phyloP scores from a whole-genome alignment of 805 yeast species.

The Isabelozyma heimii region DNA sequence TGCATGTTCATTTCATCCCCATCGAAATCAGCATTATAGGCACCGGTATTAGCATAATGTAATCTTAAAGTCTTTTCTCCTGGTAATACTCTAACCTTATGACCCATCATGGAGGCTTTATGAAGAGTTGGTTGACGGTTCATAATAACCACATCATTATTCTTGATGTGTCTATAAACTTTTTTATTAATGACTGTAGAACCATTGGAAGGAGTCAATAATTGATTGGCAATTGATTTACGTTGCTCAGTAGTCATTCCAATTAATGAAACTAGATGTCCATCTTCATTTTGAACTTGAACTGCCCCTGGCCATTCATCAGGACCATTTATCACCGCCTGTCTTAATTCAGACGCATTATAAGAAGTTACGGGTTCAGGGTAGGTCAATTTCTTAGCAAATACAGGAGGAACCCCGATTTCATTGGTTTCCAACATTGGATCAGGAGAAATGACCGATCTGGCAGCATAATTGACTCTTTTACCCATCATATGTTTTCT shows the following conservation, averaged over 20 bases:
- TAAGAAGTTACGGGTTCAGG: conserved; percentile 97
- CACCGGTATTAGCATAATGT: conserved; percentile 99
- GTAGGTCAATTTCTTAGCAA: conserved; percentile 90
- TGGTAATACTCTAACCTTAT: conserved; percentile 92
- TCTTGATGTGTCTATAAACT: conserved; percentile 90
- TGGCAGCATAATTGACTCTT: conserved; percentile 98
- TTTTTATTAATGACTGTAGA: conserved; percentile 78
- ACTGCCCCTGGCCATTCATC: conserved; percentile 98
- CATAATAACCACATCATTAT: conserved; percentile 95
- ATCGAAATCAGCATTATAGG: conserved; percentile 97
- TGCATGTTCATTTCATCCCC: conserved; percentile 99
- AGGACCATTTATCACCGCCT: conserved; percentile 97
- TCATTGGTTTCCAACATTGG: conserved; percentile 97
- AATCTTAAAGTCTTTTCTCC: conserved; percentile 95
- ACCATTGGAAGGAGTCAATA: conserved; percentile 77
- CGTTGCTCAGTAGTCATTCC: conserved; percentile 94
- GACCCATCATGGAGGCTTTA: conserved; percentile 99
- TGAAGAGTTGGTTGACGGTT: conserved; percentile 99
- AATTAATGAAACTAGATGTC: conserved; percentile 71
- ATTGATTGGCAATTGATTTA: conserved; percentile 90
- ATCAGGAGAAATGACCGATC: conserved; percentile 98
- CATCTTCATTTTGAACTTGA: conserved; percentile 95
- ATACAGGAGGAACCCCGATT: conserved; percentile 98
- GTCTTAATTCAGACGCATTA: conserved; percentile 85
- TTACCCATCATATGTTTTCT: conserved; percentile 99